These are phyloP conservation scores for Podospora bellae-mahoneyi DNA, from an alignment of 495 filamentous ascomycete genomes.

Conservation along the genomic window DNA sequence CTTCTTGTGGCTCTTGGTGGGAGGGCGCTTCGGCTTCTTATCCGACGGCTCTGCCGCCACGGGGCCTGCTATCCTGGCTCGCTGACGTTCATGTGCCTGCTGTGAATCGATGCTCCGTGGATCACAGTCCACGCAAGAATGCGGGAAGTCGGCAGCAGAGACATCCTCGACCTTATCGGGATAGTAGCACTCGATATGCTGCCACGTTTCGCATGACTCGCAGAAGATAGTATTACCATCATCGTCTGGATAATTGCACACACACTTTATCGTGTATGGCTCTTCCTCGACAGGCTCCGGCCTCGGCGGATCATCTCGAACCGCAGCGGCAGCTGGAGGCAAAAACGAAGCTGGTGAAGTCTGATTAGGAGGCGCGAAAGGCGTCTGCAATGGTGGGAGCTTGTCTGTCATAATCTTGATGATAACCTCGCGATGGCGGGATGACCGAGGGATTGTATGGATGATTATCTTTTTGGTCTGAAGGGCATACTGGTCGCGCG, in stretches of 20 bases:
- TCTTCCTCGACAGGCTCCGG: slow-evolving; percentile 67
- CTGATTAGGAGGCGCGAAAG: slow-evolving; percentile 52
- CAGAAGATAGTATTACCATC: slow-evolving; percentile 97
- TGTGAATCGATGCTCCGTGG: slow-evolving; percentile 68
- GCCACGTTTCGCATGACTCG: slow-evolving; percentile 94
- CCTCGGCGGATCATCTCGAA: slow-evolving; percentile 57
- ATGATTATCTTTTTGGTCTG: slow-evolving; percentile 48
- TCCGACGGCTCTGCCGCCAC: slow-evolving; percentile 54
- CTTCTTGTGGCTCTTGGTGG: slow-evolving; percentile 71
- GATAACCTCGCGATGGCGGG: slow-evolving; percentile 57
- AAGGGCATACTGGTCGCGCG: slow-evolving; percentile 57
- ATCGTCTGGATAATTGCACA: slow-evolving; percentile 87
- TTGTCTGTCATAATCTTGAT: slow-evolving; percentile 92
- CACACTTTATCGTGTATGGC: slow-evolving; percentile 96
- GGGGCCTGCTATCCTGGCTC: slow-evolving; percentile 42
- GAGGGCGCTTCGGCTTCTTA: slow-evolving; percentile 65
- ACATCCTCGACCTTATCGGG: slow-evolving; percentile 66
- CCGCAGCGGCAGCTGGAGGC: slow-evolving; percentile 47
- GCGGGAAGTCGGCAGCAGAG: slow-evolving; percentile 60
- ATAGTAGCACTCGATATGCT: slow-evolving; percentile 96
- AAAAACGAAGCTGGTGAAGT: slow-evolving; percentile 36
- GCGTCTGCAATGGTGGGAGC: slow-evolving; percentile 59
- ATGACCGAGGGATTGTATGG: slow-evolving; percentile 37
- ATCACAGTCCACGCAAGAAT: slow-evolving; percentile 83
- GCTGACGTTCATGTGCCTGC: slow-evolving; percentile 63